Conservation (phyloP, 2,329 filamentous ascomycete genomes). For the Didymella pomorum region DNA sequence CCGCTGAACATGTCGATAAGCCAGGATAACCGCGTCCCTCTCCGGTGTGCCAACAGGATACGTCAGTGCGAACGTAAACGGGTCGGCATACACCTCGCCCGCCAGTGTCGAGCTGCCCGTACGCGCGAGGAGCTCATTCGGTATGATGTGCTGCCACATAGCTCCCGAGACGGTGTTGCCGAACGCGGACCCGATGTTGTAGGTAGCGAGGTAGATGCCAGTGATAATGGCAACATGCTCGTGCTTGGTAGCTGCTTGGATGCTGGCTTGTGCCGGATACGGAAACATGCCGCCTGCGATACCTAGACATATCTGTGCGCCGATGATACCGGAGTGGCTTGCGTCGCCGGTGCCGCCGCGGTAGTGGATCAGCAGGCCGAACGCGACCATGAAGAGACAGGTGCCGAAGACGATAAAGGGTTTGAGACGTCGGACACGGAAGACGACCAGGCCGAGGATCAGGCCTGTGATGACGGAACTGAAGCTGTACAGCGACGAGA, state of each 20-base stretch:
- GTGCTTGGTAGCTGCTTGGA: slow-evolving; percentile 61
- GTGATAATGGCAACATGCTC: slow-evolving; percentile 70
- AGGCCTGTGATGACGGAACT: slow-evolving; percentile 66
- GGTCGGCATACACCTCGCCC: slow-evolving; percentile 51
- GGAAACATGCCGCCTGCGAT: slow-evolving; percentile 70
- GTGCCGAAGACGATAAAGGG: slow-evolving; percentile 69
- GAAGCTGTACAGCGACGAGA: slow-evolving; percentile 67
- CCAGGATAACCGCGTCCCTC: slow-evolving; percentile 54
- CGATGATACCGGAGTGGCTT: slow-evolving; percentile 66
- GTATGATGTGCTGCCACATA: slow-evolving; percentile 66
- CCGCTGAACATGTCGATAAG: slow-evolving; percentile 57
- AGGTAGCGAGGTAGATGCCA: slow-evolving; percentile 67
- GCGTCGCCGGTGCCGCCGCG: slow-evolving; percentile 60
- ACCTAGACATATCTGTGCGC: slow-evolving; percentile 68
- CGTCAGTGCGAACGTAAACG: slow-evolving; percentile 48
- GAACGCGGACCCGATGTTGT: slow-evolving; percentile 68
- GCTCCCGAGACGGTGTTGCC: slow-evolving; percentile 68
- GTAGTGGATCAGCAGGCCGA: slow-evolving; percentile 69
- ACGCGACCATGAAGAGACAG: slow-evolving; percentile 68
- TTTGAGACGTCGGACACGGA: slow-evolving; percentile 65
- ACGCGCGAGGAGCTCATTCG: slow-evolving; percentile 52
- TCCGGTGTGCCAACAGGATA: slow-evolving; percentile 57
- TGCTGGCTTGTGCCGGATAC: slow-evolving; percentile 60
- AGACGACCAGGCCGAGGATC: slow-evolving; percentile 64
- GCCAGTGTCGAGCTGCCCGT: slow-evolving; percentile 54